Base-by-base conservation (phyloP, 768 basidiomycete species). In the Calocybe cyanea region DNA sequence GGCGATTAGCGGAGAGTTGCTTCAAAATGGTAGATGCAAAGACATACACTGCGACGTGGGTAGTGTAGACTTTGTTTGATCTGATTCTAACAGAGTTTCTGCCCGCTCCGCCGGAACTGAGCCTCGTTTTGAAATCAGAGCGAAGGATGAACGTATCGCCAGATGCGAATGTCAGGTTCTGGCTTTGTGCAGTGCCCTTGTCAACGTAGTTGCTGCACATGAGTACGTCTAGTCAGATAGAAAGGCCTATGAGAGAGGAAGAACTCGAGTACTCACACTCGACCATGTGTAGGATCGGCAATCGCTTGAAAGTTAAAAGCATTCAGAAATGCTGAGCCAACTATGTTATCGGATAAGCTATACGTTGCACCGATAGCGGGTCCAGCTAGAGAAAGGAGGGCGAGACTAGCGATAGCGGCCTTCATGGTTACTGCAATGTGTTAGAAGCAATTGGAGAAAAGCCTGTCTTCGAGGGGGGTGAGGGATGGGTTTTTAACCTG, bases 271-370 rank as follows among this genome's bases (percentile, higher is more conserved):
- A 57, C 74, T 48, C 62, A 83, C 81, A 84, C 83, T 56, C 80
- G 64, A 14, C 83, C 83, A 37, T 78, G 66, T 2, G 80, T 83
- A 1, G 83, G 81, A 54, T 83, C 83, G 0, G 69, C 45, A 25
- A 76, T 73, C 3, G 65, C 65, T 52, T 77, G 62, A 57, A 73
- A 77, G 25, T 59, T 54, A 60, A 84, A 83, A 33, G 67, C 60
- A 11, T 61, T 59, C 47, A 76, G 70, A 57, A 83, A 82, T 3
- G 57, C 64, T 39, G 54, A 45, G n/a, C 76, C 71, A 11, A 69
- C 51, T 52, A 77, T 69, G 33, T 65, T 71, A 40, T 71, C 74
- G 11, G 67, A 53, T 43, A 65, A 41, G 13, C 45, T 38, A 51
- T 83, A 83, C 0, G 59, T 62, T 11, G 66, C 68, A 20, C 67